Evolutionary conservation across 2,329 filamentous ascomycete genomes (phyloP).

Genomic region (Rosellinia necatrix): DNA sequence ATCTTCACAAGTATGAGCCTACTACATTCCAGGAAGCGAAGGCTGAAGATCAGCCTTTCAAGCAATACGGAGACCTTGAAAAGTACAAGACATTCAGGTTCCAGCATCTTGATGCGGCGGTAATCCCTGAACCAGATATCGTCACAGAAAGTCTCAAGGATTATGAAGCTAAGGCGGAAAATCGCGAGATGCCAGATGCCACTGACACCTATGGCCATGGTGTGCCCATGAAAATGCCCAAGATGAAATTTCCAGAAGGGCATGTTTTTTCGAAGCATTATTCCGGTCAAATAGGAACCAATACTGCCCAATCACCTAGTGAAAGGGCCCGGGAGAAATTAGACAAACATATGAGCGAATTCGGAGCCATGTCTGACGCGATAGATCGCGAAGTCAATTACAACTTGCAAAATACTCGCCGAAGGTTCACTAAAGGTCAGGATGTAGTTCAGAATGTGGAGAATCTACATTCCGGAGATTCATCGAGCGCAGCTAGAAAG

Average conservation of each 20-base stretch:
- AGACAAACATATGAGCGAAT: constrained; percentile 38
- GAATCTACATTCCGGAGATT: constrained; percentile 32
- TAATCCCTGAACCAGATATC: constrained; percentile 38
- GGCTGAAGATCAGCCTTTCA: constrained; percentile 34
- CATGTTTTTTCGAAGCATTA: constrained; percentile 9
- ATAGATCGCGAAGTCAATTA: constrained; percentile 37
- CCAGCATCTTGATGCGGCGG: constrained; percentile 43
- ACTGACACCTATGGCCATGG: neutral
- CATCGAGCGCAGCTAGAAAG: constrained; percentile 31
- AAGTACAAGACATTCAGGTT: constrained; percentile 45
- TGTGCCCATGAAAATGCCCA: constrained; percentile 20
- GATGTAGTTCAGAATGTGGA: constrained; percentile 31
- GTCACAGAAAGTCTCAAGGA: constrained; percentile 44
- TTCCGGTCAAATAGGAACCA: neutral
- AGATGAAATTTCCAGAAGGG: constrained; percentile 26
- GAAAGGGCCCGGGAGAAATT: constrained; percentile 35
- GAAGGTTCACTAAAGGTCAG: constrained; percentile 44
- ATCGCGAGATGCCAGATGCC: neutral
- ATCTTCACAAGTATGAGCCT: constrained; percentile 47
- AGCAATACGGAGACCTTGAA: constrained; percentile 48
- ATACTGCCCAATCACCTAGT: neutral
- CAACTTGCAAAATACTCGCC: constrained; percentile 31
- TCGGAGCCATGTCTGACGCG: constrained; percentile 39
- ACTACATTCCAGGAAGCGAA: constrained; percentile 33
- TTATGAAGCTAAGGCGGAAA: constrained; percentile 44